phyloP scores from a whole-genome alignment of 768 basidiomycete species.

The Astraeus odoratus region DNA sequence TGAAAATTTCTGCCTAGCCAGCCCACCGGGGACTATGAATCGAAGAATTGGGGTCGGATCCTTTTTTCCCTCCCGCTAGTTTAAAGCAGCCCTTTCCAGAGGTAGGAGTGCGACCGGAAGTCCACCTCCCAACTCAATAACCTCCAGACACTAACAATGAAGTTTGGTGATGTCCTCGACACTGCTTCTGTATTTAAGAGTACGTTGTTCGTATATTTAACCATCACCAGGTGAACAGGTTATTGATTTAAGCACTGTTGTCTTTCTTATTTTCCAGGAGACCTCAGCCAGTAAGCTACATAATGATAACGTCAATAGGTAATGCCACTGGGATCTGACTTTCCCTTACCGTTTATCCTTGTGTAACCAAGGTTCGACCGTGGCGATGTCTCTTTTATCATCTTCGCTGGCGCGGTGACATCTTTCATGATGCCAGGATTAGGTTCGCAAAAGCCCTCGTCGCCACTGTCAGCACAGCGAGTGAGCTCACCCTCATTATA shows the following conservation, averaged over 20 bases:
- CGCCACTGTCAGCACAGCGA: no score
- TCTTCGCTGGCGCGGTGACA: slow-evolving; percentile 64
- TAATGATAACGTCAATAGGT: neutral
- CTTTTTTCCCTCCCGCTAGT: neutral
- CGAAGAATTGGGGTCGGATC: neutral
- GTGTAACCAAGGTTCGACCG: slow-evolving; percentile 48
- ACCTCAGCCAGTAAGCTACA: neutral
- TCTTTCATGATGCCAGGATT: slow-evolving; percentile 74
- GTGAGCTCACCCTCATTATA: no score
- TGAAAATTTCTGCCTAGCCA: neutral
- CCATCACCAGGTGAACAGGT: neutral
- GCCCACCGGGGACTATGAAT: neutral
- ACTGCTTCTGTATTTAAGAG: neutral
- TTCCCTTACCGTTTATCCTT: neutral
- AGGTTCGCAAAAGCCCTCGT: slow-evolving; percentile 38
- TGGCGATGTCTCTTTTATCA: slow-evolving; percentile 68
- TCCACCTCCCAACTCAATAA: neutral
- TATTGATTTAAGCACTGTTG: neutral
- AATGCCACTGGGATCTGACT: neutral
- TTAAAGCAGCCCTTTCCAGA: neutral
- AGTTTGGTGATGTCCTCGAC: neutral
- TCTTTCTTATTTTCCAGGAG: neutral
- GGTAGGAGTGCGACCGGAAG: neutral
- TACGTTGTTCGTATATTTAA: neutral
- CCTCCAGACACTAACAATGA: neutral